Conservation (phyloP, 192 early-diverging fungal species). For the Coemansia sp. region DNA sequence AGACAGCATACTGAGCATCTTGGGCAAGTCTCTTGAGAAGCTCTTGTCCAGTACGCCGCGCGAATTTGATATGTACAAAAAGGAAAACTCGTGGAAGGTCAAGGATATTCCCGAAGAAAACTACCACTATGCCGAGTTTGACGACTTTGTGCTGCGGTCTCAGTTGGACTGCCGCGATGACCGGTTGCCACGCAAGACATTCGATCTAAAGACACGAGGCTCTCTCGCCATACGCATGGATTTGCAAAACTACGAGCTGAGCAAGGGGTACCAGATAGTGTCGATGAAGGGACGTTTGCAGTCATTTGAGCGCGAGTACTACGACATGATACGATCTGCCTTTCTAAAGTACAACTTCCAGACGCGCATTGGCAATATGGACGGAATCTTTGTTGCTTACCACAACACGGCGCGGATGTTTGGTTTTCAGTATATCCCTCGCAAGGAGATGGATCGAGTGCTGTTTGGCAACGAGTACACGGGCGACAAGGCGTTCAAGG, state of each 20-base stretch:
- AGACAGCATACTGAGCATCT: conserved; percentile 70
- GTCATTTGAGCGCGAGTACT: conserved; percentile 92
- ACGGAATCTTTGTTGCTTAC: conserved; percentile 90
- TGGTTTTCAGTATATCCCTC: conserved; percentile 92
- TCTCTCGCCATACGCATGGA: conserved; percentile 83
- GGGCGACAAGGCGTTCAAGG: conserved; percentile 73
- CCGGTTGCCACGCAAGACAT: conserved; percentile 74
- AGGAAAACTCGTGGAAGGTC: conserved; percentile 59
- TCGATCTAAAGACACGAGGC: conserved; percentile 94
- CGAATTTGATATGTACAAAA: conserved; percentile 72
- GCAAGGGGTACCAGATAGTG: conserved; percentile 71
- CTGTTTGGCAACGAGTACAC: conserved; percentile 72
- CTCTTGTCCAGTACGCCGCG: conserved; percentile 69
- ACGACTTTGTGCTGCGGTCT: conserved; percentile 80
- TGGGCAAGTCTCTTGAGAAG: conserved; percentile 90
- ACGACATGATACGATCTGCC: conserved; percentile 90
- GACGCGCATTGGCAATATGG: conserved; percentile 93
- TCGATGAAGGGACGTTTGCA: conserved; percentile 67
- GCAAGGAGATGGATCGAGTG: conserved; percentile 79
- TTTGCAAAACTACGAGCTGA: conserved; percentile 69
- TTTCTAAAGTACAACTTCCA: conserved; percentile 91
- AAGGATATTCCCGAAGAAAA: conserved; percentile 62
- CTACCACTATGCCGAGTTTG: conserved; percentile 70
- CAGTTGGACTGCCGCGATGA: conserved; percentile 87
- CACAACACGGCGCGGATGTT: conserved; percentile 91